A percentile compares a stretch with the other conserved stretches of the same genome.
Evolutionary conservation across 2,329 filamentous ascomycete genomes (phyloP).

Genomic region (Neophaeococcomyces mojaviensis): DNA sequence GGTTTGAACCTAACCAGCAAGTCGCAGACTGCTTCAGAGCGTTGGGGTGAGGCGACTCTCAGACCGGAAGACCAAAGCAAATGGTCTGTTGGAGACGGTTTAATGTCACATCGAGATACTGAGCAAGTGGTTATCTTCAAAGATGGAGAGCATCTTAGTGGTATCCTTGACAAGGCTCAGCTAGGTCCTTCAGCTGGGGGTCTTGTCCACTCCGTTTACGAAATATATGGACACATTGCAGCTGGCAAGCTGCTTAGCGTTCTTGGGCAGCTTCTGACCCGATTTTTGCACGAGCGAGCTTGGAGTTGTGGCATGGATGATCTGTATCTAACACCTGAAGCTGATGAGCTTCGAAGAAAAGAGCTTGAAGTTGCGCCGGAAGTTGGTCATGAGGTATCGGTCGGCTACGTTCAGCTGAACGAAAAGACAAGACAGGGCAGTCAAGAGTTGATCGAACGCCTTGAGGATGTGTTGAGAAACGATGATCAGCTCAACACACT

Average conservation of each 20-base stretch:
- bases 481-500: slow-evolving; percentile 83
- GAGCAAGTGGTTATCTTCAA: slow-evolving; percentile 76
- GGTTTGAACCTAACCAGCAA: slow-evolving; percentile 73
- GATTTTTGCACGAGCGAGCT: slow-evolving; percentile 83
- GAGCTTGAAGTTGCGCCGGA: slow-evolving; percentile 59
- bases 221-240: slow-evolving; percentile 79
- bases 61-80: slow-evolving; percentile 36
- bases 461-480: slow-evolving; percentile 86
- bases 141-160: slow-evolving; percentile 78
- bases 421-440: slow-evolving; percentile 57
- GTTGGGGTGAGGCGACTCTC: slow-evolving; percentile 58
- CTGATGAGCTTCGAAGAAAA: slow-evolving; percentile 63
- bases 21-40: slow-evolving; percentile 66
- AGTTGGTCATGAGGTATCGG: slow-evolving; percentile 71
- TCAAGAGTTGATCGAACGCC: slow-evolving; percentile 63
- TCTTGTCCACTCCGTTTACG: slow-evolving; percentile 84
- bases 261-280: slow-evolving; percentile 79
- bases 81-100: slow-evolving; percentile 18
- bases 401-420: slow-evolving; percentile 79
- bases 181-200: slow-evolving; percentile 82
- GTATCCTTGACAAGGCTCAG: slow-evolving; percentile 92
- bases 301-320: slow-evolving; percentile 98
- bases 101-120: slow-evolving; percentile 41
- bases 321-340: slow-evolving; percentile 71
- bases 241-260: slow-evolving; percentile 85